A percentile compares a stretch with the other conserved stretches of the same genome.
These are phyloP conservation scores for Kalmusia sp. DNA, from an alignment of 2,329 filamentous ascomycete species.

Conservation along the genomic window DNA sequence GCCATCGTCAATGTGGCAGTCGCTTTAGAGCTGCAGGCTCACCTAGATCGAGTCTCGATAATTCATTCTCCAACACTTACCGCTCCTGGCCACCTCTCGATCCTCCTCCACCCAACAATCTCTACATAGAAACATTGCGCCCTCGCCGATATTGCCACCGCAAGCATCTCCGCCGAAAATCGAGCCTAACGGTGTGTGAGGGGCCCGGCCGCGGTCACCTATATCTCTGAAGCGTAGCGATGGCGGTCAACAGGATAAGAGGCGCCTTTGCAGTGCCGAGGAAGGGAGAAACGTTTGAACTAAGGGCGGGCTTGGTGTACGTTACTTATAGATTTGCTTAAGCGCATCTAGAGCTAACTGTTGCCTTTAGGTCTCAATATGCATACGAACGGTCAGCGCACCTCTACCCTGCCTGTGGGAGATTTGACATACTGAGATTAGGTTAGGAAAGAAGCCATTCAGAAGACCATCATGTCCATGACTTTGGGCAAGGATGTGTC, in stretches of 20 bases:
- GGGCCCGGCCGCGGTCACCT: constrained; percentile 41
- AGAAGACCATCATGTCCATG: constrained; percentile 99
- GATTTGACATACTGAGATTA: constrained; percentile 40
- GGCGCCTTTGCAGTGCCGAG: constrained; percentile 90
- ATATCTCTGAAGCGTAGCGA: constrained; percentile 52
- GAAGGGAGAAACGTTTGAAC: constrained; percentile 98
- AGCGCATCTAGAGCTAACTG: constrained; percentile 36
- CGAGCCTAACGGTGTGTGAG: constrained; percentile 34
- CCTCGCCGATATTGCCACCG: constrained; percentile 15
- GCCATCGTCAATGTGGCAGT: constrained; percentile 34
- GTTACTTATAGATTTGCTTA: constrained; percentile 14
- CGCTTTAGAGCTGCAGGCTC: constrained; percentile 27
- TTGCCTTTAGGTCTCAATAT: constrained; percentile 81
- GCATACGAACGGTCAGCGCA: constrained; percentile 80
- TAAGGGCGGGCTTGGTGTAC: constrained; percentile 86
- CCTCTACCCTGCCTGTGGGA: background rate
- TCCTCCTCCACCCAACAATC: background rate
- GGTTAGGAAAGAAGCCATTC: constrained; percentile 89
- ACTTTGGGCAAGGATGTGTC: constrained; percentile 98
- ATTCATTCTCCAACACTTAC: constrained; percentile 11
- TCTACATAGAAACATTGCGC: constrained; percentile 2
- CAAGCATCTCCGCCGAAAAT: background rate
- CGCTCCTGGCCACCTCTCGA: background rate
- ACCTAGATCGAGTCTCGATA: constrained; percentile 23
- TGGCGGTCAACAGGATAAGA: constrained; percentile 96